Conservation (phyloP, 2,329 filamentous ascomycete genomes). For the Fusarium sacchari region DNA sequence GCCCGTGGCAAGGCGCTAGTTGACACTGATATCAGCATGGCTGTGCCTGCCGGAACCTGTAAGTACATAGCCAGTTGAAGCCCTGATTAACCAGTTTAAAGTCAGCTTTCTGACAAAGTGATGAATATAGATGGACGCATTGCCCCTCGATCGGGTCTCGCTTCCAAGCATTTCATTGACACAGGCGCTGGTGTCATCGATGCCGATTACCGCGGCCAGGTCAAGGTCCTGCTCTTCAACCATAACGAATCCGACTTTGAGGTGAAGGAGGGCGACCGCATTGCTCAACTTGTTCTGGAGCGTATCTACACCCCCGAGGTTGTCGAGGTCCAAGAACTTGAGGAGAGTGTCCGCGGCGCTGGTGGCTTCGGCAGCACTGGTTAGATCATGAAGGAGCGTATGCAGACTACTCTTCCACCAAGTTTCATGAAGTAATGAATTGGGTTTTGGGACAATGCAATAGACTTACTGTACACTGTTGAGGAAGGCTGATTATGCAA, state of each 20-base stretch:
- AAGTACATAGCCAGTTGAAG: slow-evolving; percentile 49
- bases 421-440: slow-evolving; percentile 26
- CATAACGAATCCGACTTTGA: slow-evolving; percentile 83
- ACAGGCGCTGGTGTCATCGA: slow-evolving; percentile 97
- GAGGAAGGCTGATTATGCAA: background rate
- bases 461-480: background rate
- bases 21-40: slow-evolving; percentile 90
- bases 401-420: background rate
- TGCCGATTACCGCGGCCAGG: slow-evolving; percentile 92
- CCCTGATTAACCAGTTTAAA: background rate
- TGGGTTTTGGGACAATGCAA: background rate
- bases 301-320: slow-evolving; percentile 94
- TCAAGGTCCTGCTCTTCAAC: slow-evolving; percentile 97
- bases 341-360: slow-evolving; percentile 88
- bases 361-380: slow-evolving; percentile 95
- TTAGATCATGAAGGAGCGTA: slow-evolving; percentile 7
- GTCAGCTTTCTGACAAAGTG: background rate
- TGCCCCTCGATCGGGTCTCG: slow-evolving; percentile 89
- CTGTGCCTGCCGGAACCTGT: slow-evolving; percentile 91
- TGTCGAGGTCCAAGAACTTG: slow-evolving; percentile 85
- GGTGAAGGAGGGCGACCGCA: slow-evolving; percentile 85
- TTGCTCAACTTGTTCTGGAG: slow-evolving; percentile 95
- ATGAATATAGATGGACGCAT: slow-evolving; percentile 78
- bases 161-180: slow-evolving; percentile 94
- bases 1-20: slow-evolving; percentile 86